Base-by-base conservation (phyloP, 371 early-diverging fungal genomes). In the Mucor velutinosus region DNA sequence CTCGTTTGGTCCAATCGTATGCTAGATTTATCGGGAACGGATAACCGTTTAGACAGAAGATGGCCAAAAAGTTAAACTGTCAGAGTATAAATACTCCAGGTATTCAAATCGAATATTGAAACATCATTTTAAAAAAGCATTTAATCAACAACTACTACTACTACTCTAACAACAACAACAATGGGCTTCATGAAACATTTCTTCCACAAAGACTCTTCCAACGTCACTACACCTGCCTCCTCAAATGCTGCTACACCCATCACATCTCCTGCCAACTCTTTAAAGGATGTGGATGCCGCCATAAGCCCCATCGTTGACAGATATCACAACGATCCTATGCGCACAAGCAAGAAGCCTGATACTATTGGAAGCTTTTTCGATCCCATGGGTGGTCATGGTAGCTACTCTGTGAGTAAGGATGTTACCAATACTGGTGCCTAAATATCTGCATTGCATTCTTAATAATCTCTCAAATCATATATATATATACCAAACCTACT, bases 371-470 rank as follows among this genome's bases (percentile, higher is more conserved):
- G 33, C 21, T 81, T 66, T 29, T 60, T 74, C 45, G 82, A 81
- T 67, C 82, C 82, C 15, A 81, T 81, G 82, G 76, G 79, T 37
- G 72, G 67, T 11, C 71, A 70, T 39, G 62, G 71, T 39, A 47
- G 63, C 14, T 70, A 69, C 32, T 41, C 70, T 30, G 60, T 58
- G 58, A 63, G 78, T 33, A 60, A 27, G 55, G 79, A 79, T 70
- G 69, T 74, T 21, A 79, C 77, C 19, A 66, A 76, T 25, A 79
- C 79, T 21, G 75, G 76, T 29, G 79, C 79, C 21, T 79, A 76
- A 71, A 51, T 4, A 56, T 21, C 49, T 47, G 6, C 49, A 12
- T n/a, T 80, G 90, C 75, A 23, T 23, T 29, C 56, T 7, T 10
- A 17, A 32, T 30, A 30, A 29, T 56, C 81, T 1, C 29, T 17